phyloP scores from a whole-genome alignment of 345 rosid genomes.

The Angophora floribunda region DNA sequence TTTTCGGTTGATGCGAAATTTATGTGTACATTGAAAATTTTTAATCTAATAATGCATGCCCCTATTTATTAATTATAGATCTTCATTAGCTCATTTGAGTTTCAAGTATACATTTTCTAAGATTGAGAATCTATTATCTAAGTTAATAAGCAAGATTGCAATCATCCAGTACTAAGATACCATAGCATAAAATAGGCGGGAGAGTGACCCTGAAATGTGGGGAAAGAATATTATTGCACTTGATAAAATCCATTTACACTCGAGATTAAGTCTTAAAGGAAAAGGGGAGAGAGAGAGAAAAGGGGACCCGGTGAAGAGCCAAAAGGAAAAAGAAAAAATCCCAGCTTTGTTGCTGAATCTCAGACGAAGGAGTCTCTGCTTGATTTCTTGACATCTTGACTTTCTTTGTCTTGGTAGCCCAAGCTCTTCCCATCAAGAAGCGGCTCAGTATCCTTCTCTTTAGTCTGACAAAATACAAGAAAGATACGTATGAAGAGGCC shows the following conservation, averaged over 20 bases:
- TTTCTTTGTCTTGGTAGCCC: slow-evolving; percentile 51
- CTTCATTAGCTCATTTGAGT: neutral
- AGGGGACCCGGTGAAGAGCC: neutral
- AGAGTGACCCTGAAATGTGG: neutral
- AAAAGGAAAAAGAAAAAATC: neutral
- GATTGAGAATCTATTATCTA: neutral
- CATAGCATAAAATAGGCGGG: neutral
- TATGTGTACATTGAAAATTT: neutral
- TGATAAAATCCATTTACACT: neutral
- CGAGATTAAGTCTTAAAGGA: neutral
- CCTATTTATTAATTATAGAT: neutral
- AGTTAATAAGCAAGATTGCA: neutral
- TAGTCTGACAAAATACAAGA: slow-evolving; percentile 28
- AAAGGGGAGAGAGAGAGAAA: neutral
- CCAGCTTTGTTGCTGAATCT: neutral
- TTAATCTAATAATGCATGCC: neutral
- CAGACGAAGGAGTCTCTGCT: slow-evolving; percentile 63
- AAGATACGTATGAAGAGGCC: neutral
- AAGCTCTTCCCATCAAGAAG: slow-evolving; percentile 22
- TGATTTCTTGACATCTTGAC: slow-evolving; percentile 60
- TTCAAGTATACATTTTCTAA: neutral
- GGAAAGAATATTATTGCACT: neutral
- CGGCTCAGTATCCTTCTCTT: slow-evolving; percentile 72
- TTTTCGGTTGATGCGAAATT: neutral
- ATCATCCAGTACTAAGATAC: neutral